phyloP scores from a whole-genome alignment of 257 asterid genomes.

The Solanum ossicruentum region DNA sequence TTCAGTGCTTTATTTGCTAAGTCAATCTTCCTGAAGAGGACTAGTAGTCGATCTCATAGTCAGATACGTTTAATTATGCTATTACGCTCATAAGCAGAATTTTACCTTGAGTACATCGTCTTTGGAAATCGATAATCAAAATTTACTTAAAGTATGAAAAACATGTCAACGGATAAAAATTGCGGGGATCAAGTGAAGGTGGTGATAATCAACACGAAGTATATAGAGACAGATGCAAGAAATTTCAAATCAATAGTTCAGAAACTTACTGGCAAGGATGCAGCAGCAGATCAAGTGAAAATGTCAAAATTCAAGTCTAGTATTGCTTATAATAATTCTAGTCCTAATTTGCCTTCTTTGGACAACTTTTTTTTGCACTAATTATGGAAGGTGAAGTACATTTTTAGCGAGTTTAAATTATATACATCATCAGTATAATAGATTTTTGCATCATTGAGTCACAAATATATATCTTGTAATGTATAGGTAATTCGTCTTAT shows the following conservation, averaged over 20 bases:
- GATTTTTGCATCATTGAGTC: neutral
- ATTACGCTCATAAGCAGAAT: neutral
- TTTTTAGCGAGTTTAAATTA: neutral
- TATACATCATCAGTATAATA: neutral
- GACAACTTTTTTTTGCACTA: conserved; percentile 14
- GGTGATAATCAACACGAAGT: conserved; percentile 32
- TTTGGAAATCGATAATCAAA: neutral
- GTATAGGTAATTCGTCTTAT: no score
- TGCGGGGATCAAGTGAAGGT: conserved; percentile 11
- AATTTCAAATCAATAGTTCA: conserved; percentile 44
- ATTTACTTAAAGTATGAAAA: neutral
- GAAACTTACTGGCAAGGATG: conserved; percentile 30
- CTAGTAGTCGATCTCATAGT: no score
- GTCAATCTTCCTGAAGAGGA: neutral
- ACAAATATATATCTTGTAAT: no score
- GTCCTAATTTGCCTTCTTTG: conserved; percentile 17
- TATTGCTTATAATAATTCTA: neutral
- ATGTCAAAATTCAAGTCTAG: neutral
- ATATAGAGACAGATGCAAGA: conserved; percentile 27
- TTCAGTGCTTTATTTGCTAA: no score
- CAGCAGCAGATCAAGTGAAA: neutral
- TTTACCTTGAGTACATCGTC: neutral
- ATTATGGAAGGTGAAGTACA: neutral
- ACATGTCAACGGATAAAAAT: neutral
- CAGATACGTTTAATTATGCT: neutral